These are phyloP conservation scores for Parastagonospora avenae DNA, from an alignment of 2,329 filamentous ascomycete genomes.

Conservation along the genomic window DNA sequence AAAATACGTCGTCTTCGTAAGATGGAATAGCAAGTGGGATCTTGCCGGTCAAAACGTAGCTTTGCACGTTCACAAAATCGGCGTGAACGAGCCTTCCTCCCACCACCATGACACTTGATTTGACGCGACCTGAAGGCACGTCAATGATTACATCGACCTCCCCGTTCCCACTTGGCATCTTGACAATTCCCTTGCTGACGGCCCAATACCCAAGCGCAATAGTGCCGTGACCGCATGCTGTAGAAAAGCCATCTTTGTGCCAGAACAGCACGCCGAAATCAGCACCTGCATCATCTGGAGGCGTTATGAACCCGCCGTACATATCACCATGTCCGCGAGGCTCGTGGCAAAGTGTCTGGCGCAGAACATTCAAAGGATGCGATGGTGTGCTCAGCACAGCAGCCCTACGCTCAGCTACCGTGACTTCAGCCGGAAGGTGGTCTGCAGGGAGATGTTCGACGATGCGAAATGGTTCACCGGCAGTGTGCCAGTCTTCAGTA, in stretches of 20 bases:
- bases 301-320: conserved; percentile 56
- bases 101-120: too few species aligned
- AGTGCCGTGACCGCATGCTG: conserved; percentile 60
- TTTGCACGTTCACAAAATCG: too few species aligned
- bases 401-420: conserved; percentile 8
- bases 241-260: conserved; percentile 56
- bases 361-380: conserved; percentile 7
- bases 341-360: conserved; percentile 37
- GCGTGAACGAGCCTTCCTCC: too few species aligned
- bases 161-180: neutral
- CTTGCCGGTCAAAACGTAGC: too few species aligned
- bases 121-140: conserved; percentile 11
- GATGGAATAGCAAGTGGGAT: too few species aligned
- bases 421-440: conserved; percentile 1
- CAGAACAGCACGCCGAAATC: conserved; percentile 57
- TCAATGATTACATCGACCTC: conserved; percentile 10
- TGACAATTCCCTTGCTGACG: conserved; percentile 2
- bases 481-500: conserved; percentile 15
- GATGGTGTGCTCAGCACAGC: conserved; percentile 2
- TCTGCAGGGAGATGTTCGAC: conserved; percentile 1
- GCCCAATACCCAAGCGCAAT: conserved; percentile 51
- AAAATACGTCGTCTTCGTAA: too few species aligned
- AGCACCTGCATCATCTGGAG: conserved; percentile 52
- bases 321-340: conserved; percentile 58
- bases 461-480: conserved; percentile 15